Base-by-base conservation (phyloP, 352 stramenopile genomes). In the Phytophthora boehmeriae region DNA sequence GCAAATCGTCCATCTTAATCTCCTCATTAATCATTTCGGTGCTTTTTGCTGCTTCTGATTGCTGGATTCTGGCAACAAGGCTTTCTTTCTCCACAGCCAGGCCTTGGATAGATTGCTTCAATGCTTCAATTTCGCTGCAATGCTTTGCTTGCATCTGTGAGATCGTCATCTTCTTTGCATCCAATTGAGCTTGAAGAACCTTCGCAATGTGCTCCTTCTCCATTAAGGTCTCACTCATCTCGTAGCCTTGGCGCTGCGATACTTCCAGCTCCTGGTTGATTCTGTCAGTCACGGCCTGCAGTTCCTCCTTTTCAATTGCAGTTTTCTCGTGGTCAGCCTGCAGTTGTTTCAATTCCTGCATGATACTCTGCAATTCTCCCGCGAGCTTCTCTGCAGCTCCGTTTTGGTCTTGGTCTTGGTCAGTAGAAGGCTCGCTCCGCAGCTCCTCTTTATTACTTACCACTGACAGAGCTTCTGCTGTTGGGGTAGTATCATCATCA, bases 101-200 rank as follows among this genome's bases (percentile, higher is more conserved):
- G 14, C 51, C 35, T 30, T 75, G 58, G 25, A 83, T 72, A 2
- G 44, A 68, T 35, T 74, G 57, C 19, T 77, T 59, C 4, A 88
- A 47, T 36, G 57, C 30, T 41, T 62, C 59, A 23, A 76, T 54
- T 20, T 84, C 68, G 4, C n/a, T 50, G 5, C 41, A 66, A 34
- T 73, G 45, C 17, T 71, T 72, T 6, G 53, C 64, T 19, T 71
- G 60, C 54, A 78, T 70, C 49, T 67, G 75, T 50, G 55, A 79
- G 65, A 71, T 86, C 30, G 45, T 83, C 59, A 75, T 66, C 9
- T 80, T 17, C 49, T 84, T 78, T 11, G 63, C 61, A 59, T 87
- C 75, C 19, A 89, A 56, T 8, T 75, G 66, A 19, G 76, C 73
- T 25, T 80, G 68, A 14, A 81, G 51, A 10, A 86, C 70, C 53